A percentile compares a stretch with the other conserved stretches of the same genome.
Conservation (phyloP, 2,329 filamentous ascomycete species). For the Colletotrichum sp. region DNA sequence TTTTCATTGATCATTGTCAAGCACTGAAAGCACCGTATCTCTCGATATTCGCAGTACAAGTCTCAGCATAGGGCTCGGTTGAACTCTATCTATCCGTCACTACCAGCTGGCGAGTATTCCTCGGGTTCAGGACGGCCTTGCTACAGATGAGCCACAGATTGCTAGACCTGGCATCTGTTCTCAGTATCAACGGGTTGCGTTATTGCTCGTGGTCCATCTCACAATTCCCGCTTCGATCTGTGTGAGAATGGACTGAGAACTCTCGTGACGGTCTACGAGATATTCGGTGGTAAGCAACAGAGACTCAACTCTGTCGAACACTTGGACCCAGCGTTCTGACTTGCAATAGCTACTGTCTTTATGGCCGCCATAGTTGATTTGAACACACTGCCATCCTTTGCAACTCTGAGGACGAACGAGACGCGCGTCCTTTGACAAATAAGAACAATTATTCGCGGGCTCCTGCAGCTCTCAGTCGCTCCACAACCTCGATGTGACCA, state of each 20-base stretch:
- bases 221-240: background rate
- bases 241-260: accelerated
- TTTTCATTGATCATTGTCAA: background rate
- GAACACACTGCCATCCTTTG: background rate
- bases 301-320: background rate
- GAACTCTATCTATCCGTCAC: too few species aligned
- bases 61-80: accelerated
- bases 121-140: background rate
- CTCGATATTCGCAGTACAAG: accelerated
- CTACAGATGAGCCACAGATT: background rate
- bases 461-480: background rate
- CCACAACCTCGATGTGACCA: background rate
- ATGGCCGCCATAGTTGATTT: background rate
- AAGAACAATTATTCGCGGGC: accelerated
- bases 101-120: background rate
- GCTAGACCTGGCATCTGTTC: accelerated
- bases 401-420: background rate
- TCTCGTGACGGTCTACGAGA: background rate
- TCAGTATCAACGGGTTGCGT: background rate
- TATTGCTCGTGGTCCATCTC: background rate
- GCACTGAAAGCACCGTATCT: background rate
- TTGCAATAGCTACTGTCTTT: accelerated
- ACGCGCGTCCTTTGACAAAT: accelerated
- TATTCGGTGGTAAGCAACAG: background rate
- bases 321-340: background rate